These are phyloP conservation scores for Aspergillus olivimuriae DNA, from an alignment of 495 filamentous ascomycete genomes.

Conservation along the genomic window DNA sequence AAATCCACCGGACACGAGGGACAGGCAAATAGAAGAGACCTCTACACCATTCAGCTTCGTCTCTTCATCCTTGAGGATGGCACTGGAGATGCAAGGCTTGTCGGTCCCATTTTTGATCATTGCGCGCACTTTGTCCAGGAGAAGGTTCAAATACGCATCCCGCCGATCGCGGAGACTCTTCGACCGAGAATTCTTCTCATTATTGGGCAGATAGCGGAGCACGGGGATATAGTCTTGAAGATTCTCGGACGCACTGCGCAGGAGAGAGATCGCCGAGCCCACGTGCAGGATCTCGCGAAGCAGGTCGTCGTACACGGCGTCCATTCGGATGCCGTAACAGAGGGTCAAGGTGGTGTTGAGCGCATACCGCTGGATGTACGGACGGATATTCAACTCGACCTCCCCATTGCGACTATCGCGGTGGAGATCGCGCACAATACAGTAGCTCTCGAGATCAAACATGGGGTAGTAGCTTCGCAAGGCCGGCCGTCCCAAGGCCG, in stretches of 20 bases:
- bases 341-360: constrained; percentile 47
- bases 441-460: constrained; percentile 48
- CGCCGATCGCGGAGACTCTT: constrained; percentile 39
- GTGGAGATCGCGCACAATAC: constrained; percentile 39
- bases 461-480: constrained; percentile 42
- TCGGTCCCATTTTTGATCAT: constrained; percentile 46
- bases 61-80: constrained; percentile 45
- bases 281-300: constrained; percentile 46
- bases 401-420: constrained; percentile 33
- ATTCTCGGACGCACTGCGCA: constrained; percentile 45
- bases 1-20: constrained; percentile 46
- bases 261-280: constrained; percentile 40
- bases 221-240: constrained; percentile 46
- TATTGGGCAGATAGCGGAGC: constrained; percentile 41
- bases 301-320: constrained; percentile 41
- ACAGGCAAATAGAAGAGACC: constrained; percentile 44
- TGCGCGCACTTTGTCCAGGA: constrained; percentile 40
- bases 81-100: constrained; percentile 45
- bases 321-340: constrained; percentile 52
- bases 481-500: constrained; percentile 38
- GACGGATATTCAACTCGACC: constrained; percentile 31
- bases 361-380: constrained; percentile 44
- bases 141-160: constrained; percentile 40
- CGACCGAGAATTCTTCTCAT: constrained; percentile 39
- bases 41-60: constrained; percentile 43